Base-by-base conservation (phyloP, 371 early-diverging fungal genomes). In the Mortierella sp. region DNA sequence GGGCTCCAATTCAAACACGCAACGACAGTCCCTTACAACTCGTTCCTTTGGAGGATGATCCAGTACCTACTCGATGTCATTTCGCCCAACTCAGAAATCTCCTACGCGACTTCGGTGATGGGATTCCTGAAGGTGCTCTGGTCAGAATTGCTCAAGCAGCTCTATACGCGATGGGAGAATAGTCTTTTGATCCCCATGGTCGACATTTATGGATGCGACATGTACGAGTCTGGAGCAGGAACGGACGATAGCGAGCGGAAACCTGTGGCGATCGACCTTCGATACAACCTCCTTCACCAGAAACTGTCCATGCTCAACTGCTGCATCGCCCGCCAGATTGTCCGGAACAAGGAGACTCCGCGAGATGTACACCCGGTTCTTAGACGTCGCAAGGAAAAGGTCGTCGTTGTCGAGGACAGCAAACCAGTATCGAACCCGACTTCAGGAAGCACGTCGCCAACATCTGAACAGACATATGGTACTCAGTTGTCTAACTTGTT, bases 261-360 rank as follows among this genome's bases (percentile, higher is more conserved):
- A 31, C 85, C 82, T 8, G 87, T 90, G 42, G 93, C 92, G 6
- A 93, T 97, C 34, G 97, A 97, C 76, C 86, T 97, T 52, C 89
- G 94, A 10, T 95, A 91, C 78, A 93, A 90, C 74, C 83, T 97
- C 52, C 78, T 96, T 4, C 94, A 96, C 77, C 98, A 98, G 91
- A 98, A 98, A 76, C 87, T 98, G 24, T 92, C 94, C 52, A 96
- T 98, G 97, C 87, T 98, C 50, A 97, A 97, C 81, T 96, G 95
- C 77, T 97, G 97, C 84, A 92, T 95, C 52, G 84, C 91, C 24
- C 93, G 95, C 52, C 89, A 91, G 57, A 83, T 89, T 42, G 44
- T 52, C 21, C 72, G 78, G 38, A 79, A 88, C 70, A 88, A 78
- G 70, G 87, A 86, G 13, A 52, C 76, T 1, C 76, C 82, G 0